A percentile compares a stretch with the other conserved stretches of the same genome.
Evolutionary conservation across 192 early-diverging fungal genomes (phyloP).

Genomic region (Phlyctochytrium bullatum): DNA sequence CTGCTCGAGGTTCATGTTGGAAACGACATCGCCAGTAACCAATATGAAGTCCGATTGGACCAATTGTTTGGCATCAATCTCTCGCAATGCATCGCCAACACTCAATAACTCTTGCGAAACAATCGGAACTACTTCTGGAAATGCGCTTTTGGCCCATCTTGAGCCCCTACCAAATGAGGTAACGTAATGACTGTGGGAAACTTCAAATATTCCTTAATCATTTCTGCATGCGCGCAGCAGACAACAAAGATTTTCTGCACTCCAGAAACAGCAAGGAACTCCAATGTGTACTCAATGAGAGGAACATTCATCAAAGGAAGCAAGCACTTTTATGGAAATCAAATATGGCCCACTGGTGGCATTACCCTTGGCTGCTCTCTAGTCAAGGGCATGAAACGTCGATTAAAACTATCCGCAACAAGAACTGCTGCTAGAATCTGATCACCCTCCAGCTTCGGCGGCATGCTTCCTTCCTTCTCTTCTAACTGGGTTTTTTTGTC

Average conservation of each 20-base stretch:
- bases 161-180: conserved; percentile 43
- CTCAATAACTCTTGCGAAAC: conserved; percentile 71
- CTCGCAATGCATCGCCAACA: conserved; percentile 86
- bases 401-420: conserved; percentile 83
- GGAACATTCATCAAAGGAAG: conserved; percentile 94
- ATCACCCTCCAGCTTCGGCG: no score
- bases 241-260: conserved; percentile 85
- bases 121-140: conserved; percentile 67
- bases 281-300: conserved; percentile 94
- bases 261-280: conserved; percentile 82
- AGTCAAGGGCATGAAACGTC: conserved; percentile 85
- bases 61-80: conserved; percentile 38
- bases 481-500: no score
- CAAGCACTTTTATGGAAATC: conserved; percentile 62
- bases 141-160: conserved; percentile 69
- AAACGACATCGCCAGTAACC: conserved; percentile 83
- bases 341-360: not conserved
- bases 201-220: conserved; percentile 81
- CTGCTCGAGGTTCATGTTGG: conserved; percentile 79
- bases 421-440: conserved; percentile 82
- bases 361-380: conserved; percentile 75
- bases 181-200: conserved; percentile 31
- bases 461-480: no score
- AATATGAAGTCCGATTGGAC: conserved; percentile 90
- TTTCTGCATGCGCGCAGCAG: conserved; percentile 78